Evolutionary conservation across 345 rosid genomes (phyloP).

Genomic region (Salix viminalis): DNA sequence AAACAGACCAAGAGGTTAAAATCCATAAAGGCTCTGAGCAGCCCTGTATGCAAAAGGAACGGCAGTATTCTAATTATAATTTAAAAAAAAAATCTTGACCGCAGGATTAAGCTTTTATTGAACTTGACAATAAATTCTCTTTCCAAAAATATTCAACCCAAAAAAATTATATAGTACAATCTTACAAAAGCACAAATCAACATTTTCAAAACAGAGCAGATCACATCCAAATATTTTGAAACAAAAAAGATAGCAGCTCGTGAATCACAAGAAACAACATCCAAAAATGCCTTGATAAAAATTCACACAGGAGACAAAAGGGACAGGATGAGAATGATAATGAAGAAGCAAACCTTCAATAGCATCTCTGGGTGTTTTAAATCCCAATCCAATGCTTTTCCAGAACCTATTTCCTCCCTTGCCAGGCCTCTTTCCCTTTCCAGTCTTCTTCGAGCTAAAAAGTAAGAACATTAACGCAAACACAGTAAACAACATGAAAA

Average conservation of each 20-base stretch:
- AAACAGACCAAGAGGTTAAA: background rate
- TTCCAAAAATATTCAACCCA: background rate
- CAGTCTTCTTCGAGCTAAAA: slow-evolving; percentile 67
- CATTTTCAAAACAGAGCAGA: background rate
- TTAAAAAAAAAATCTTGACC: background rate
- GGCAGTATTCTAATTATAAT: background rate
- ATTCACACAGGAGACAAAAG: background rate
- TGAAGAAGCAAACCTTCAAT: slow-evolving; percentile 49
- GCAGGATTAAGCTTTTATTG: background rate
- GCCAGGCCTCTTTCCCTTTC: slow-evolving; percentile 93
- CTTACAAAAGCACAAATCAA: background rate
- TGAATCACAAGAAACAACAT: background rate
- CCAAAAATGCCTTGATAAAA: background rate
- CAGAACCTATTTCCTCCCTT: slow-evolving; percentile 88
- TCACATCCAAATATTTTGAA: no score
- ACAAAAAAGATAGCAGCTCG: no score
- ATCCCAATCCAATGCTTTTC: slow-evolving; percentile 86
- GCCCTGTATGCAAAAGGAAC: background rate
- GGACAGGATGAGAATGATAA: background rate
- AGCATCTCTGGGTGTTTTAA: slow-evolving; percentile 94
- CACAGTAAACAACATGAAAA: background rate
- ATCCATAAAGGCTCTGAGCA: background rate
- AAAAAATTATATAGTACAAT: background rate
- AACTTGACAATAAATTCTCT: background rate
- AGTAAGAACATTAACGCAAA: background rate